Conservation (phyloP, 306 rosid species). For the Lotus japonicus region DNA sequence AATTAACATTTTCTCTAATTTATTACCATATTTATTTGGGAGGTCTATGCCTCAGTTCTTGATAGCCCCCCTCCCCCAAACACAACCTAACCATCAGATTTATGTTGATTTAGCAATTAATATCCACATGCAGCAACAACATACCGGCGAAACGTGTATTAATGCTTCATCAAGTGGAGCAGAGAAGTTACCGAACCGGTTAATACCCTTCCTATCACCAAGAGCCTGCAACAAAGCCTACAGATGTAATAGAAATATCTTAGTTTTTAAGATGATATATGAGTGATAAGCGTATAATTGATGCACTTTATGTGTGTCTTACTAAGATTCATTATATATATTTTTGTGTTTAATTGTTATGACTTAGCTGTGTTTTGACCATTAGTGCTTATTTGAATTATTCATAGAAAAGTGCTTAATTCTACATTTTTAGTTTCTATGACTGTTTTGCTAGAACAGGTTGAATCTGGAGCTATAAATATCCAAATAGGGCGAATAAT, state of each 20-base stretch:
- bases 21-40: background rate
- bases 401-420: too few species aligned
- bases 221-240: constrained; percentile 84
- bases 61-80: background rate
- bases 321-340: too few species aligned
- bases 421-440: too few species aligned
- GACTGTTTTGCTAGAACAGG: too few species aligned
- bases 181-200: constrained; percentile 84
- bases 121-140: background rate
- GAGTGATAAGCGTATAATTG: too few species aligned
- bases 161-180: constrained; percentile 91
- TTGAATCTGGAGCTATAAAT: too few species aligned
- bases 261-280: background rate
- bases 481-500: too few species aligned
- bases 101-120: background rate
- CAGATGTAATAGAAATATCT: constrained; percentile 12
- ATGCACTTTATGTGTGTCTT: too few species aligned
- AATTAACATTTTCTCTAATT: background rate
- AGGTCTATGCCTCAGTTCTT: background rate
- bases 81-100: background rate
- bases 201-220: constrained; percentile 82
- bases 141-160: constrained; percentile 74
- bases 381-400: too few species aligned
- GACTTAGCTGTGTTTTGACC: too few species aligned
- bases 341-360: too few species aligned